These are phyloP conservation scores for Macrolepiota dolichaula DNA, from an alignment of 768 basidiomycete genomes.

Conservation along the genomic window DNA sequence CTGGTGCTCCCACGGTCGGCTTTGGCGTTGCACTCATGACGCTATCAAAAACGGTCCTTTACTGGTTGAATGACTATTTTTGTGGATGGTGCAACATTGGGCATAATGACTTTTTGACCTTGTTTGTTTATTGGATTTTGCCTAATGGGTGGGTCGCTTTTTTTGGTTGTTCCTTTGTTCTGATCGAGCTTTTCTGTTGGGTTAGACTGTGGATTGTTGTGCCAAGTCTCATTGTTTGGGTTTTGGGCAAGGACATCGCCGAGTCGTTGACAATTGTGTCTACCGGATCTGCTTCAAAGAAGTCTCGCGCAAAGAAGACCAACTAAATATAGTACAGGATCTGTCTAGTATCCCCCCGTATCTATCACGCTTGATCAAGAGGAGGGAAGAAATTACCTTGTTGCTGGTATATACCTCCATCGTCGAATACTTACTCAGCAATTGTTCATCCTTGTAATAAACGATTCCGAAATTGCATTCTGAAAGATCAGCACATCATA, in stretches of 20 bases:
- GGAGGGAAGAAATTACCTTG: neutral
- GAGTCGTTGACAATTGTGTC: slow-evolving; percentile 31
- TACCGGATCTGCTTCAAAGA: neutral
- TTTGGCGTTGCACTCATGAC: slow-evolving; percentile 77
- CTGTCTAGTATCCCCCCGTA: neutral
- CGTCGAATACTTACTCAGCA: too few species aligned
- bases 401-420: neutral
- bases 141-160: slow-evolving; percentile 68
- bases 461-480: neutral
- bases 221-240: slow-evolving; percentile 56
- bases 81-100: slow-evolving; percentile 71
- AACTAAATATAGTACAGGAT: neutral
- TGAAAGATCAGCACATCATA: neutral
- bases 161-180: neutral
- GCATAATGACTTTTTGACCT: slow-evolving; percentile 56
- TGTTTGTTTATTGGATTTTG: slow-evolving; percentile 64
- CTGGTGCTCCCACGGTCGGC: slow-evolving; percentile 71
- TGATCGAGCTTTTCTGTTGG: neutral
- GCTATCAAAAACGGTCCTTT: slow-evolving; percentile 81
- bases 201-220: slow-evolving; percentile 74
- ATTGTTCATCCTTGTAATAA: too few species aligned
- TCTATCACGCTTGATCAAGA: neutral
- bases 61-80: slow-evolving; percentile 76
- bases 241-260: slow-evolving; percentile 61
- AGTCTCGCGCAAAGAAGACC: slow-evolving; percentile 9